Conservation (phyloP, 257 asterid species). For the Solanum bulbocastanum region DNA sequence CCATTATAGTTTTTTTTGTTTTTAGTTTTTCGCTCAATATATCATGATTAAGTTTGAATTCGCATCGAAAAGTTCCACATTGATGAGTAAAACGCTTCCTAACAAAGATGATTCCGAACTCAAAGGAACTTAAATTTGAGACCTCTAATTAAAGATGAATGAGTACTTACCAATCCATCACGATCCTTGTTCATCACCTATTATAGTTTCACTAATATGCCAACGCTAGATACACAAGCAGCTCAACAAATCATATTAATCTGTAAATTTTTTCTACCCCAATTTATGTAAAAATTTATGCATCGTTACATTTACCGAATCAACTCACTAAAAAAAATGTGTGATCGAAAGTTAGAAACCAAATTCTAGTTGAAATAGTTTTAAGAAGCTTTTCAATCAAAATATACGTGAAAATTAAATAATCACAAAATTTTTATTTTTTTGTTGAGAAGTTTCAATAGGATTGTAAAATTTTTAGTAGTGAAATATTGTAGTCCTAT, state of each 20-base stretch:
- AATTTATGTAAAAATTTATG: not conserved
- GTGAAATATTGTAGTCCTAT: not conserved
- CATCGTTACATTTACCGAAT: not conserved
- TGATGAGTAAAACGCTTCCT: too few species aligned
- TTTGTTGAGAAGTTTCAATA: too few species aligned
- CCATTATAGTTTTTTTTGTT: too few species aligned
- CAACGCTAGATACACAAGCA: not conserved
- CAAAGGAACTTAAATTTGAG: accelerated
- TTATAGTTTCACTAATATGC: not conserved
- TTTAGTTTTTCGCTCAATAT: not conserved
- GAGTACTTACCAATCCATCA: too few species aligned
- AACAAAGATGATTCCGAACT: too few species aligned
- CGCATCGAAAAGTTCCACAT: too few species aligned
- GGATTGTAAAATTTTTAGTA: not conserved
- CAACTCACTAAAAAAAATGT: not conserved
- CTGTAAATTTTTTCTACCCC: not conserved
- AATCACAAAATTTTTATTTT: too few species aligned
- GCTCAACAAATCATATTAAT: not conserved
- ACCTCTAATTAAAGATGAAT: too few species aligned
- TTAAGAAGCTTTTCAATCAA: not conserved
- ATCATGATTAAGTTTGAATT: too few species aligned
- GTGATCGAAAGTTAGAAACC: not conserved
- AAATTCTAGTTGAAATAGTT: too few species aligned
- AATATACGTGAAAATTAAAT: too few species aligned
- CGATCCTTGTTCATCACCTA: not conserved